A percentile compares a stretch with the other conserved stretches of the same genome.
Evolutionary conservation across 2,329 filamentous ascomycete species (phyloP).

Genomic region (Pseudopyrenochaeta lycopersici): DNA sequence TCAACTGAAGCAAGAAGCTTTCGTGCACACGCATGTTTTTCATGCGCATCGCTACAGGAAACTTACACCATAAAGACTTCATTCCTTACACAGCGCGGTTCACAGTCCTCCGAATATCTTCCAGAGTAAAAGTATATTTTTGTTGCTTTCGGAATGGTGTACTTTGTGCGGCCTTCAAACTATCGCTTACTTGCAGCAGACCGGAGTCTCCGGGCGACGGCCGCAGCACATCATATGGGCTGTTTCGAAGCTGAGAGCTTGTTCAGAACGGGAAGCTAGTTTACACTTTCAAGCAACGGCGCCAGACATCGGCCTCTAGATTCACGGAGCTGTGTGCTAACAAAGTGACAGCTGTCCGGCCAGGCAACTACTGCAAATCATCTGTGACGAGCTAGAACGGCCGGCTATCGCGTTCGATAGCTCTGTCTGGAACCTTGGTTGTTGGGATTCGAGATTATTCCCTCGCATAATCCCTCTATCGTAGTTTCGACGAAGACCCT

Average conservation of each 20-base stretch:
- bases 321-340: background rate
- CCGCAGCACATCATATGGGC: background rate
- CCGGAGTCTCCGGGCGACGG: background rate
- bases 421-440: background rate
- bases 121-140: too few relatives aligned
- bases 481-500: background rate
- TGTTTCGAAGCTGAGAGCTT: constrained; percentile 8
- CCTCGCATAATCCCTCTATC: background rate
- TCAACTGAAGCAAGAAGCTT: background rate
- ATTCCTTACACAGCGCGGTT: too few relatives aligned
- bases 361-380: background rate
- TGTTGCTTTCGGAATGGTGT: too few relatives aligned
- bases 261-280: background rate
- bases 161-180: background rate
- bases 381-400: background rate
- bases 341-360: constrained; percentile 1
- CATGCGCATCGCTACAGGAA: too few relatives aligned
- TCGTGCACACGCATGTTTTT: background rate
- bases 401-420: background rate
- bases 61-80: too few relatives aligned
- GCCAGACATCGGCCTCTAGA: constrained; percentile 3
- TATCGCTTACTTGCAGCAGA: background rate
- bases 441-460: background rate
- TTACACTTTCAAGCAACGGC: constrained; percentile 4
- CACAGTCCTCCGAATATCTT: too few relatives aligned